Evolutionary conservation across 371 early-diverging fungal species (phyloP).

Genomic region (Apophysomyces trapeziformis): DNA sequence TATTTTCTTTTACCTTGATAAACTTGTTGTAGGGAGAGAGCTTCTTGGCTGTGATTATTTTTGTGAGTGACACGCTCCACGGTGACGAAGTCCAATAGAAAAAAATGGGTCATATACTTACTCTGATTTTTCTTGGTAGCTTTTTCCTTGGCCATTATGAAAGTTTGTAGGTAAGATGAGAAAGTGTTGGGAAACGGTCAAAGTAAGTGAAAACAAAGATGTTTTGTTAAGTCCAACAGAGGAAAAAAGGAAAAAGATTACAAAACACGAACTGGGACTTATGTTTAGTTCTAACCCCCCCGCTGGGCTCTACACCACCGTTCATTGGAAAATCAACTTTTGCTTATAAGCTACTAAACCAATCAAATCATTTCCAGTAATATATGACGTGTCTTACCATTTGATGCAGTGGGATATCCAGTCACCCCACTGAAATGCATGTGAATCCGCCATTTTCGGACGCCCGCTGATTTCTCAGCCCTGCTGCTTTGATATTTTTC

Average conservation of each 20-base stretch:
- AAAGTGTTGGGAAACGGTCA: slow-evolving; percentile 8
- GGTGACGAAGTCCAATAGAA: not conserved
- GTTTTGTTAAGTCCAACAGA: slow-evolving; percentile 20
- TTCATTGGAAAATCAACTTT: slow-evolving; percentile 3
- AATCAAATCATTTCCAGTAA: not conserved
- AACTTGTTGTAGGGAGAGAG: slow-evolving; percentile 68
- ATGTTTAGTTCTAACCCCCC: not conserved
- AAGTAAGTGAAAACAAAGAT: slow-evolving; percentile 18
- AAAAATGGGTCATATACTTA: slow-evolving; percentile 18
- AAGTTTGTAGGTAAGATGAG: slow-evolving; percentile 22
- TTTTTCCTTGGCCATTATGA: slow-evolving; percentile 36
- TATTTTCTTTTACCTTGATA: slow-evolving; percentile 59
- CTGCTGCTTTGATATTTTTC: not conserved
- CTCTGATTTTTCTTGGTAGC: slow-evolving; percentile 25
- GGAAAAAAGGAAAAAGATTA: slow-evolving; percentile 21
- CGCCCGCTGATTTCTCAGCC: not conserved
- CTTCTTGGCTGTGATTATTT: slow-evolving; percentile 23
- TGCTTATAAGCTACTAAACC: not conserved
- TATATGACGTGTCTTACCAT: too few relatives aligned
- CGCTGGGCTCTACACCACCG: not conserved
- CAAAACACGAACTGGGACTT: slow-evolving; percentile 10
- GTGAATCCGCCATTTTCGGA: not conserved
- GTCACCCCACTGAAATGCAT: too few relatives aligned
- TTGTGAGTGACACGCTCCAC: slow-evolving; percentile 8
- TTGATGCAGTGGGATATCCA: too few relatives aligned